Evolutionary conservation across 2,329 filamentous ascomycete species (phyloP).

Genomic region (Fusarium sp.): DNA sequence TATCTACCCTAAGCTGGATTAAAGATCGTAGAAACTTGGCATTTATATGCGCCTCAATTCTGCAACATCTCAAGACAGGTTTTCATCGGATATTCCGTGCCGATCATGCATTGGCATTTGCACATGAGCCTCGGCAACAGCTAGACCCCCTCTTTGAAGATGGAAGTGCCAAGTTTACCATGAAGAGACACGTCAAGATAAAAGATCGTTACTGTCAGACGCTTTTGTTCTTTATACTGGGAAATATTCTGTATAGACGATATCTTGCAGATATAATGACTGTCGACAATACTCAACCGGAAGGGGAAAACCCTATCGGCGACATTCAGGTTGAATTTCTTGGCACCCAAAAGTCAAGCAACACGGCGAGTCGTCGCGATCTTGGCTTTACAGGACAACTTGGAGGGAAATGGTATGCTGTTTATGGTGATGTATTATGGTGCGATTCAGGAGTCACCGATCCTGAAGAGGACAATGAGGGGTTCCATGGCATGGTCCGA

Average conservation of each 20-base stretch:
- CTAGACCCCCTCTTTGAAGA: neutral
- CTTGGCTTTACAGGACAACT: conserved; percentile 49
- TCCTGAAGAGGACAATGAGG: conserved; percentile 39
- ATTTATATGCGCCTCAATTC: neutral
- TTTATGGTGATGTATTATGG: conserved; percentile 48
- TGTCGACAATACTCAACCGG: conserved; percentile 49
- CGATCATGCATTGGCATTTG: conserved; percentile 2
- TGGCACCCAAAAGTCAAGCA: conserved; percentile 48
- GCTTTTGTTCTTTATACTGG: rapidly evolving
- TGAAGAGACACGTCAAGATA: neutral
- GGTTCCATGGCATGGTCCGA: conserved; percentile 52
- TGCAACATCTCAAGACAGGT: neutral
- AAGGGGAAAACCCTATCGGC: conserved; percentile 47
- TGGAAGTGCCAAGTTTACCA: neutral
- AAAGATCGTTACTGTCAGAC: neutral
- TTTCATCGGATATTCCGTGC: neutral
- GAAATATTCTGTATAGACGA: rapidly evolving
- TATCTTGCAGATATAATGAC: neutral
- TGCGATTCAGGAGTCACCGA: conserved; percentile 46
- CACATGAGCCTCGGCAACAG: conserved; percentile 24
- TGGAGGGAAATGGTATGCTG: conserved; percentile 49
- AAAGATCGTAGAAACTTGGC: too few species aligned
- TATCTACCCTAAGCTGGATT: neutral
- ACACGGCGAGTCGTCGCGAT: conserved; percentile 50
- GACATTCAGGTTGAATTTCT: conserved; percentile 42